Evolutionary conservation across 345 rosid genomes (phyloP), one percentile per base, ranked within the genome.

Genomic region (Eucalyptus curtisii): DNA sequence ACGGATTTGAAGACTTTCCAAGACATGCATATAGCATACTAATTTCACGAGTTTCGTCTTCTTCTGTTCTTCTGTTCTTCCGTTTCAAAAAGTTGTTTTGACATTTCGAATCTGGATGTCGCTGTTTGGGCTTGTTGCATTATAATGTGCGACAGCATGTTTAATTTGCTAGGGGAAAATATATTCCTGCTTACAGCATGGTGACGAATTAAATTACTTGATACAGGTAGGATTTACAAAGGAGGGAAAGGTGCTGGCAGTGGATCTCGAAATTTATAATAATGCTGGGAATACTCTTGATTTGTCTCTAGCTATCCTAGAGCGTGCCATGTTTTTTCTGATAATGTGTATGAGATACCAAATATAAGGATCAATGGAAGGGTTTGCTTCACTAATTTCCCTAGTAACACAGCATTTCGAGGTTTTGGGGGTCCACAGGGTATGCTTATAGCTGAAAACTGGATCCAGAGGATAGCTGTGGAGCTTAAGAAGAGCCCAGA

Each of bases 371-470:
- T 97, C 64, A 4, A 66, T 16, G 99, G 99, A 86, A 93, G 79
- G 85, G 99, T 96, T 89, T 97, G 99, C 91, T 96, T 93, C 91
- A 97, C 99, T 86, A 96, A 96, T 92, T 92, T 92, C 53, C 99
- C 99, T 3, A 97, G 99, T 92, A 91, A 97, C 91, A 97, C 99
- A 68, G 99, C 99, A 52, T 97, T 96, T 93, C 94, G 99, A 87
- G 99, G 99, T 61, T 96, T 97, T 92, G 99, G 99, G 52, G 98
- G 96, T 14, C 99, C 99, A 68, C 99, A 97, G 91, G 99, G 97
- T 88, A 93, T 97, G 99, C 96, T 97, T 88, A 96, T 97, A 87
- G 87, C 97, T 61, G 99, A 97, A 92, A 96, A 97, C 89, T 97
- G 99, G 99, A 96, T 97, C 89, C 97, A 96, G 80, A 95, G 96